A percentile compares a stretch with the other conserved stretches of the same genome.
Evolutionary conservation across 495 filamentous ascomycete species (phyloP).

Genomic region (Pyrenula aspistea): DNA sequence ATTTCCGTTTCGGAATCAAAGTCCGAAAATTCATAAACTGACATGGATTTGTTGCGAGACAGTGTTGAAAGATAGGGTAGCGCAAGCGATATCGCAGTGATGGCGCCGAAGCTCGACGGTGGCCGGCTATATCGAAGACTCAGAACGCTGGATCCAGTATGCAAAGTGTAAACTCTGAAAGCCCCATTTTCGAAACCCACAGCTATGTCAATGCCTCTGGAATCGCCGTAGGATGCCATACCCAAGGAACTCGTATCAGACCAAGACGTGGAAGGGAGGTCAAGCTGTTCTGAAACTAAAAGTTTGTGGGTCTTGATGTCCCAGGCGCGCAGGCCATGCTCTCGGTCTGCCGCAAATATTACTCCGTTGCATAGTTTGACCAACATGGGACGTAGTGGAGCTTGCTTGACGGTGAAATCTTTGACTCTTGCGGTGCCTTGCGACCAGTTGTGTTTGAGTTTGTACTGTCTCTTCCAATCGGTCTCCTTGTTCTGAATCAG

Average conservation of each 20-base stretch:
- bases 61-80: constrained; percentile 71
- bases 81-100: constrained; percentile 65
- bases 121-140: constrained; percentile 38
- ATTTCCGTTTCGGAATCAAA: constrained; percentile 3
- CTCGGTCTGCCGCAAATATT: constrained; percentile 64
- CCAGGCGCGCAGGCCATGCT: constrained; percentile 67
- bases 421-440: constrained; percentile 69
- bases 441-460: constrained; percentile 84
- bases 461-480: constrained; percentile 87
- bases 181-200: constrained; percentile 70
- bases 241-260: constrained; percentile 4
- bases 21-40: constrained; percentile 52
- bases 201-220: constrained; percentile 29
- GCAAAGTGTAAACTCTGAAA: constrained; percentile 57
- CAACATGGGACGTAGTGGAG: constrained; percentile 44
- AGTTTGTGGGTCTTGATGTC: constrained; percentile 44
- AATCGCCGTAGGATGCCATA: constrained; percentile 31
- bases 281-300: constrained; percentile 29
- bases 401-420: constrained; percentile 55
- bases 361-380: constrained; percentile 63
- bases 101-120: constrained; percentile 42
- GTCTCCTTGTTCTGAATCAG: constrained; percentile 39
- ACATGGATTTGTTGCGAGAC: constrained; percentile 57
- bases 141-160: constrained; percentile 29
- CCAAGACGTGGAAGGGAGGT: constrained; percentile 12